These are phyloP conservation scores for Coemansia sp. DNA, from an alignment of 192 early-diverging fungal genomes.

Conservation along the genomic window DNA sequence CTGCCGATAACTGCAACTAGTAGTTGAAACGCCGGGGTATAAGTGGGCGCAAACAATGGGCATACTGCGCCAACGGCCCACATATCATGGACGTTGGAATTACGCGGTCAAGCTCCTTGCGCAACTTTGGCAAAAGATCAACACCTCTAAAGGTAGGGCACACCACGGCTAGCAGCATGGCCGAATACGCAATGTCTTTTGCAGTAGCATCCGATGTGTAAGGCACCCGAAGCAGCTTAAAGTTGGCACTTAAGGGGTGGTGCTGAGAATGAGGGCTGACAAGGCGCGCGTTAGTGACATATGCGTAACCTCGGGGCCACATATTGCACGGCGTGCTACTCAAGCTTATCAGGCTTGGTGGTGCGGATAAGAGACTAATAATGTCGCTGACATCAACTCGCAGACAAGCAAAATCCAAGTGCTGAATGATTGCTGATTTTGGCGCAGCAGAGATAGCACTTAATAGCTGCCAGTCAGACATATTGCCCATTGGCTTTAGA, in stretches of 20 bases:
- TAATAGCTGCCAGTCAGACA: neutral
- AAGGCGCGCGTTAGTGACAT: neutral
- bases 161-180: neutral
- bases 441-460: neutral
- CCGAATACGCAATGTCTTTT: neutral
- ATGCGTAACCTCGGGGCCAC: neutral
- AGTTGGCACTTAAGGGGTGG: neutral
- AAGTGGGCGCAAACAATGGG: too few relatives aligned
- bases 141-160: neutral
- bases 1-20: too few relatives aligned
- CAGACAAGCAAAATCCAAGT: neutral
- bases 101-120: neutral
- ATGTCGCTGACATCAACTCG: too few relatives aligned
- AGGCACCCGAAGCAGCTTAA: neutral
- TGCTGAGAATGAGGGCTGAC: neutral
- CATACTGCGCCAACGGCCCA: too few relatives aligned
- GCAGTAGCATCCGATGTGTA: neutral
- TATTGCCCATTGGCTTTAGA: neutral
- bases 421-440: neutral
- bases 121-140: neutral
- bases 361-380: too few relatives aligned
- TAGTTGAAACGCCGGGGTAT: too few relatives aligned
- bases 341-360: neutral
- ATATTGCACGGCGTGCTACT: neutral
- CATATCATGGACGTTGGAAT: too few relatives aligned